Base-by-base conservation (phyloP, 306 rosid species). In the Rosa persica region DNA sequence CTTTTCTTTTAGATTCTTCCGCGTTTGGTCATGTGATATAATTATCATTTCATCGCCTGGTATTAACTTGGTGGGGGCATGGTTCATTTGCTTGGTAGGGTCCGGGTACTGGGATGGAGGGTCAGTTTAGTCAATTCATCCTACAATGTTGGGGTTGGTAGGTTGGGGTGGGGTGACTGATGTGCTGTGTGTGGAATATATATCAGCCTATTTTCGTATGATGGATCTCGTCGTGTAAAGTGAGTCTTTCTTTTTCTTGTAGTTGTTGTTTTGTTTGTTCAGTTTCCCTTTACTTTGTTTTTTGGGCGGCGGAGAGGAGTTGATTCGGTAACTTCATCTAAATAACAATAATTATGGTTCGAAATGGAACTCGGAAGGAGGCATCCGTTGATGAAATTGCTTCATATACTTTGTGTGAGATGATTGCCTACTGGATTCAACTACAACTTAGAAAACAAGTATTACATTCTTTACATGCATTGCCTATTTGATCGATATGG, bases 391-490 rank as follows among this genome's bases (percentile, higher is more conserved):
- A 52, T 62, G 87, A 87, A 76, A 87, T 81, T 43, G 74, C 86
- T 43, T 71, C 78, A 36, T 92, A 94, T 77, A 74, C 88, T 48
- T 83, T 89, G 40, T 92, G 97, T 49, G 83, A 85, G 77, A 92
- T 85, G 94, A 49, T 88, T 84, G 94, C 83, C 34, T 76, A 87
- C 75, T 92, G 94, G 97, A 80, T 89, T 52, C 94, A 89, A 90
- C 88, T 81, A 80, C 89, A 92, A 80, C 82, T 92, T 78, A 89
- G 77, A 77, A 86, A 92, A 83, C 85, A 88, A 80, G 74, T 84
- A 72, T 66, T 30, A 30, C 74, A 81, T 40, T 74, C 86, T 40
- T 70, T 81, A 30, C 46, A 43, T 91, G 97, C 74, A 73, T 86
- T 46, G 82, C 88, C 27, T 91, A 93, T 51, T 81, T 83, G 73